Conservation (phyloP, 2,329 filamentous ascomycete genomes). For the Exophiala xenobiotica region DNA sequence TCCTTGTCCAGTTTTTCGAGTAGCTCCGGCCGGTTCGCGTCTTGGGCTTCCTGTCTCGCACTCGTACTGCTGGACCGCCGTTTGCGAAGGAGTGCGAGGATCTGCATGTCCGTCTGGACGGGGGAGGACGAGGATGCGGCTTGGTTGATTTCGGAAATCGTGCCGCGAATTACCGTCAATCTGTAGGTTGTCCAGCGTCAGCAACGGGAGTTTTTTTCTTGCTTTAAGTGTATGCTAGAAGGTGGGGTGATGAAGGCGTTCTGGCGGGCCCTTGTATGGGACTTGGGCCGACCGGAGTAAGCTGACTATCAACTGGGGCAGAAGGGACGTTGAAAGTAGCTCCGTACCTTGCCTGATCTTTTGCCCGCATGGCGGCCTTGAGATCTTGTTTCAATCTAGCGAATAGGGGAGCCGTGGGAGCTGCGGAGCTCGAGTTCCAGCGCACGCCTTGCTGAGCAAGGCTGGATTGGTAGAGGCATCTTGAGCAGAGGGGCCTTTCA, state of each 20-base stretch:
- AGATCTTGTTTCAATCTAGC: slow-evolving; percentile 46
- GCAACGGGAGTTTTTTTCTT: background rate
- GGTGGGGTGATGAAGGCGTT: too few species aligned
- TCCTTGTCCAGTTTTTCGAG: slow-evolving; percentile 47
- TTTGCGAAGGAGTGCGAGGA: slow-evolving; percentile 49
- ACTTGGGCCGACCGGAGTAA: too few species aligned
- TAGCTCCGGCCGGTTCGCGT: slow-evolving; percentile 44
- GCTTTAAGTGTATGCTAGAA: too few species aligned
- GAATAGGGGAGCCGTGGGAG: slow-evolving; percentile 42
- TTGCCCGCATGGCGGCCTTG: slow-evolving; percentile 51
- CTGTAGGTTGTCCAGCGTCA: slow-evolving; percentile 31
- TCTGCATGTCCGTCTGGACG: slow-evolving; percentile 47
- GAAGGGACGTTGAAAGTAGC: too few species aligned
- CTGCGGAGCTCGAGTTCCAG: slow-evolving; percentile 42
- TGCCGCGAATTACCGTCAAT: slow-evolving; percentile 48
- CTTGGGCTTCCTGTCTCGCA: slow-evolving; percentile 43
- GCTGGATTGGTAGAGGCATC: slow-evolving; percentile 18
- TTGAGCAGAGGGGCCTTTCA: slow-evolving; percentile 14
- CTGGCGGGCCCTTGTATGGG: too few species aligned
- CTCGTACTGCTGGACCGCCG: slow-evolving; percentile 39
- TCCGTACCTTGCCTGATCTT: slow-evolving; percentile 46
- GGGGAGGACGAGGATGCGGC: slow-evolving; percentile 47
- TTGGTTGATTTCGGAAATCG: slow-evolving; percentile 52
- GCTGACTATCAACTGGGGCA: too few species aligned
- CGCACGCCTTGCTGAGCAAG: too few species aligned